phyloP scores from a whole-genome alignment of 176 grass and related monocot genomes.

The Poa pratensis region DNA sequence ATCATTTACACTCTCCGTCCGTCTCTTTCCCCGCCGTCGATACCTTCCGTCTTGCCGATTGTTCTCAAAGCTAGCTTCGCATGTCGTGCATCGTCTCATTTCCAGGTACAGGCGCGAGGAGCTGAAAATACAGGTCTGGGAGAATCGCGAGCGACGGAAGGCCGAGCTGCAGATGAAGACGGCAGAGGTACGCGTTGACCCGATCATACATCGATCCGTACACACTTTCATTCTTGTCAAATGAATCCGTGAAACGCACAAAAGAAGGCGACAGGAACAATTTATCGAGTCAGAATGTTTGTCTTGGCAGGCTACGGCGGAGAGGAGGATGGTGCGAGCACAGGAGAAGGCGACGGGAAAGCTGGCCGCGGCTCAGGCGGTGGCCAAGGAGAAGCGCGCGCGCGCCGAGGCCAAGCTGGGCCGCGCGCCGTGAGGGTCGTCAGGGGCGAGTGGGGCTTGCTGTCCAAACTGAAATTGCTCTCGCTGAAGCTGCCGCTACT shows the following conservation, averaged over 20 bases:
- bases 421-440: conserved; percentile 43
- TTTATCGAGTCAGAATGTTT: not conserved
- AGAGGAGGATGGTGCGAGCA: conserved; percentile 68
- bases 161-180: conserved; percentile 77
- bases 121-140: conserved; percentile 88
- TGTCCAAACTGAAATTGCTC: conserved; percentile 20
- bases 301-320: conserved; percentile 62
- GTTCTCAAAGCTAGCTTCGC: not conserved
- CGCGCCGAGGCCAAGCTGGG: conserved; percentile 65
- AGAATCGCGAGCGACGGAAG: conserved; percentile 76
- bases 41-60: no score
- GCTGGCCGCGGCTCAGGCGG: conserved; percentile 54
- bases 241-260: not conserved
- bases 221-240: not conserved
- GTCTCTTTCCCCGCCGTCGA: not conserved
- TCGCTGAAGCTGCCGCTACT: no score
- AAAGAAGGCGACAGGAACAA: not conserved
- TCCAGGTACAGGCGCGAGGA: conserved; percentile 80
- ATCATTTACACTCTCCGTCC: no score
- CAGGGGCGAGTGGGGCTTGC: conserved; percentile 39
- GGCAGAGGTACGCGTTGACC: conserved; percentile 55
- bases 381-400: conserved; percentile 59
- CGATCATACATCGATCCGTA: not conserved
- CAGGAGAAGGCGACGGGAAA: conserved; percentile 74
- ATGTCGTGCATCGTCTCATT: not conserved